Evolutionary conservation across 257 asterid genomes (phyloP).

Genomic region (Solanum microdontum): DNA sequence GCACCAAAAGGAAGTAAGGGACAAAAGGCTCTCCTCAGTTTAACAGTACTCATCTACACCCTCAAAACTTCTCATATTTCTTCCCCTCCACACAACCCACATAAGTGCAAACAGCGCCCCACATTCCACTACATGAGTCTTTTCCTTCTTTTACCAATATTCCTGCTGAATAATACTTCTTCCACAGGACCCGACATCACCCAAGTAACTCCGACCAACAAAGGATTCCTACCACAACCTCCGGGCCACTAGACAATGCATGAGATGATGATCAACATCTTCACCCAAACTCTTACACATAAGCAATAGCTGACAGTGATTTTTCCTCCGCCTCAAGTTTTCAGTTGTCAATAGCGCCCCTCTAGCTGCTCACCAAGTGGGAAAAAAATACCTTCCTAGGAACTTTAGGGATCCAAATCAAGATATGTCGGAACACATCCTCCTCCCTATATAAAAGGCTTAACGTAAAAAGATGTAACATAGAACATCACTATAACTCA

Average conservation of each 20-base stretch:
- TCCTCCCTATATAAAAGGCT: not conserved
- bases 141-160: not conserved
- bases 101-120: not conserved
- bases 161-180: not conserved
- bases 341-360: not conserved
- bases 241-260: not conserved
- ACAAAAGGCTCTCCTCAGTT: not conserved
- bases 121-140: not conserved
- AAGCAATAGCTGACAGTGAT: not conserved
- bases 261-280: not conserved
- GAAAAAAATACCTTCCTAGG: not conserved
- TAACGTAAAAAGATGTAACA: not conserved
- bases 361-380: not conserved
- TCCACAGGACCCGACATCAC: not conserved
- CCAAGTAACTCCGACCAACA: not conserved
- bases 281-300: not conserved
- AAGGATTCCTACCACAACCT: not conserved
- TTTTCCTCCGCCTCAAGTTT: not conserved
- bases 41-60: not conserved
- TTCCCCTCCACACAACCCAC: not conserved
- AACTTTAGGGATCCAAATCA: not conserved
- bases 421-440: not conserved
- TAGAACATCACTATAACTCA: not conserved
- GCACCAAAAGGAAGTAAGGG: not conserved
- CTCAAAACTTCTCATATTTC: not conserved